phyloP scores from a whole-genome alignment of 495 filamentous ascomycete genomes.

The Xylaria longipes region DNA sequence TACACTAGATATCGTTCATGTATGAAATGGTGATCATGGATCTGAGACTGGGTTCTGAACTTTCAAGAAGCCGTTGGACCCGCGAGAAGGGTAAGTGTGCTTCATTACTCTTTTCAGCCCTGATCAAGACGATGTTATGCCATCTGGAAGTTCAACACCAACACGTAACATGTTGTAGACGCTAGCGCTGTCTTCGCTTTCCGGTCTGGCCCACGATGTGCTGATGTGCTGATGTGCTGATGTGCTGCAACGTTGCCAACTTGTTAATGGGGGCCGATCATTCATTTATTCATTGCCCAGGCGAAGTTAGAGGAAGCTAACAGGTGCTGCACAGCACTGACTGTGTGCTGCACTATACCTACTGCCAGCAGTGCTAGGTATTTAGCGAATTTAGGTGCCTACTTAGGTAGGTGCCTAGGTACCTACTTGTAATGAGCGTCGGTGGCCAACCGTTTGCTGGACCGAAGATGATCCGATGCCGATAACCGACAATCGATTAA shows the following conservation, averaged over 20 bases:
- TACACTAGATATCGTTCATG: slow-evolving; percentile 14
- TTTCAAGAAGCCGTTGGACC: slow-evolving; percentile 2
- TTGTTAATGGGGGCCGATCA: too few relatives aligned
- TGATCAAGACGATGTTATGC: background rate
- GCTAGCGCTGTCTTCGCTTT: slow-evolving; percentile 2
- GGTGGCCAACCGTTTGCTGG: background rate
- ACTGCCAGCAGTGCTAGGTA: background rate
- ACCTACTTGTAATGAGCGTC: too few relatives aligned
- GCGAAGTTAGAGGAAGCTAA: background rate
- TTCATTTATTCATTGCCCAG: background rate
- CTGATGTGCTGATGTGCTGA: too few relatives aligned
- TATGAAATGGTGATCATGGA: slow-evolving; percentile 18
- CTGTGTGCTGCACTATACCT: too few relatives aligned
- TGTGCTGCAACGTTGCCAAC: background rate
- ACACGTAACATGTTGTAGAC: background rate
- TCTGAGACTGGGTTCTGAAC: slow-evolving; percentile 14
- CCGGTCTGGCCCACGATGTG: background rate
- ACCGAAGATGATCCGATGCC: slow-evolving; percentile 17
- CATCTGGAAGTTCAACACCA: background rate
- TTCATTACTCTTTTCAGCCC: background rate
- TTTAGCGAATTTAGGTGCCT: background rate
- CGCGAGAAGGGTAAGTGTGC: slow-evolving; percentile 4
- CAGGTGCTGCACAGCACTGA: background rate
- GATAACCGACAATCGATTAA: slow-evolving; percentile 24
- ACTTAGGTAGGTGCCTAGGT: too few relatives aligned